Conservation (phyloP, 139 green algal genomes). For the Dunaliella sp. region DNA sequence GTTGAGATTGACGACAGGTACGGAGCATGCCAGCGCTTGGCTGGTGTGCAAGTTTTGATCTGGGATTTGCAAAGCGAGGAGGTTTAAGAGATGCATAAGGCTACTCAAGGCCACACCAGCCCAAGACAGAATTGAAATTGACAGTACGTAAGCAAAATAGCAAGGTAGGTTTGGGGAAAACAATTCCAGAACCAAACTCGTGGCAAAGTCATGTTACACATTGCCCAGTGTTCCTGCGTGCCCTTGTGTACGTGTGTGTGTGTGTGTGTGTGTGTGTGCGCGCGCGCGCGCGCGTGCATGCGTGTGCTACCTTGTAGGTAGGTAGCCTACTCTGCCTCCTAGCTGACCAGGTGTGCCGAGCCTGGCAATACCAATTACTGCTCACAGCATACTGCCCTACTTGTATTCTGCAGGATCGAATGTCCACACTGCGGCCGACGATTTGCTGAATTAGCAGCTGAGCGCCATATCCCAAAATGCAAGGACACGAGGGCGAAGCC, state of each 20-base stretch:
- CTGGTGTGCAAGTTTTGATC: not conserved
- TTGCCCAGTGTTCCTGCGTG: no score
- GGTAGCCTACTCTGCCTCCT: not conserved
- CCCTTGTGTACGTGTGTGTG: no score
- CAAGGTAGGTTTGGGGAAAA: no score
- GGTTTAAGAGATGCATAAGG: not conserved
- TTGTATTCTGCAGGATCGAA: slow-evolving; percentile 27
- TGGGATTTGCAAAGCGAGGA: not conserved
- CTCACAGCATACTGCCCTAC: not conserved
- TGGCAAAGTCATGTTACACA: not conserved
- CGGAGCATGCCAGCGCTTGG: not conserved
- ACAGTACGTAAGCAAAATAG: not conserved
- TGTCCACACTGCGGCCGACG: slow-evolving; percentile 70
- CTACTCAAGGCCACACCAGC: no score
- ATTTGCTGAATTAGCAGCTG: slow-evolving; percentile 61
- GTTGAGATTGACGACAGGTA: slow-evolving; percentile 18
- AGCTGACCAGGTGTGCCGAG: not conserved
- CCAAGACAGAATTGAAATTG: no score
- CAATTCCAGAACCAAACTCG: not conserved
- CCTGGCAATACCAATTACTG: not conserved
- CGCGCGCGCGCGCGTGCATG: not conserved
- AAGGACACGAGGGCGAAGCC: slow-evolving; percentile 40
- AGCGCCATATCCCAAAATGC: slow-evolving; percentile 73
- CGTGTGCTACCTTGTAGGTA: not conserved
- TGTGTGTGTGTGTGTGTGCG: no score